Conservation (phyloP, 2,329 filamentous ascomycete genomes). For the Mycosphaerella sp. region DNA sequence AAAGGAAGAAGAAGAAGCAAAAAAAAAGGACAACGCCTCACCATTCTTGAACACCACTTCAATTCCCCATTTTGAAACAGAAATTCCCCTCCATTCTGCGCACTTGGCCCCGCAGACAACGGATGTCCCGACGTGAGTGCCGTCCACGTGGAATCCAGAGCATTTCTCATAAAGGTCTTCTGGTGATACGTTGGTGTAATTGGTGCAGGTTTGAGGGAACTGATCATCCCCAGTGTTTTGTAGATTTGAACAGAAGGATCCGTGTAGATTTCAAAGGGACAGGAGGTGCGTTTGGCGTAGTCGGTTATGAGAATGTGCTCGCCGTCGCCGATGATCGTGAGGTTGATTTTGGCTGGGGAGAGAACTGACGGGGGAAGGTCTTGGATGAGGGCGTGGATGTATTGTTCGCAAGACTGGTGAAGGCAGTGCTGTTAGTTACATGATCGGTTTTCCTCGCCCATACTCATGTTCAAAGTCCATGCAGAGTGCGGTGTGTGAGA, state of each 20-base stretch:
- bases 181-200: slow-evolving; percentile 10
- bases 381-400: slow-evolving; percentile 27
- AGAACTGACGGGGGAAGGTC: slow-evolving; percentile 23
- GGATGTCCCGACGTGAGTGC: slow-evolving; percentile 22
- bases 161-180: slow-evolving; percentile 20
- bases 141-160: slow-evolving; percentile 22
- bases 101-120: slow-evolving; percentile 22
- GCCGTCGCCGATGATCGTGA: slow-evolving; percentile 35
- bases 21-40: neutral
- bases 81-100: slow-evolving; percentile 35
- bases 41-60: slow-evolving; percentile 26
- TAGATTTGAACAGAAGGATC: slow-evolving; percentile 31
- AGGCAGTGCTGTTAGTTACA: too few relatives aligned
- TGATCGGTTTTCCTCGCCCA: too few relatives aligned
- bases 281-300: slow-evolving; percentile 29
- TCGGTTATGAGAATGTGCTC: slow-evolving; percentile 27
- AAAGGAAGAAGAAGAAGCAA: neutral
- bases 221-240: slow-evolving; percentile 30
- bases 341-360: slow-evolving; percentile 21
- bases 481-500: too few relatives aligned
- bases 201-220: slow-evolving; percentile 17
- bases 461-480: too few relatives aligned
- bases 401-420: slow-evolving; percentile 32
- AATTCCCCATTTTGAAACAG: slow-evolving; percentile 32
- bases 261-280: slow-evolving; percentile 31